Evolutionary conservation across 1,284 basidiomycete species (phyloP), one percentile per base, ranked within the genome.

Genomic region (Marasmius oreades): DNA sequence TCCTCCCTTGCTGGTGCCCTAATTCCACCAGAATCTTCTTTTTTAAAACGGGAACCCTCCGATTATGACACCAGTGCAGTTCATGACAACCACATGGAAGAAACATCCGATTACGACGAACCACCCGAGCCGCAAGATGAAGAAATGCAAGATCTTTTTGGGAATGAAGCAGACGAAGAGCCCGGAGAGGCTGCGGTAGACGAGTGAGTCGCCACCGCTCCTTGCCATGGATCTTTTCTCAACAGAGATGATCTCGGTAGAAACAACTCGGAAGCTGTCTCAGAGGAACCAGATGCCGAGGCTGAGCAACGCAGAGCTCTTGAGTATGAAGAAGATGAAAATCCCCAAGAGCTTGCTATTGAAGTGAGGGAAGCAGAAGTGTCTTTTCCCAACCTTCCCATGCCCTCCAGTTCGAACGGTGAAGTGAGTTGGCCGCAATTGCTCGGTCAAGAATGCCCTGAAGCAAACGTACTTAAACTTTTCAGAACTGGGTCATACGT

Each of bases 301-400:
- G 78, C 85, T 55, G 82, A 84, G 61, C 80, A 78, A 45, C 78
- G 90, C 59, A 80, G 81, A 61, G 82, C 81, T 1, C 70, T 93
- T 63, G 92, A 94, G 70, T 94, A 94, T 66, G 84, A 80, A 62
- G 92, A 94, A 69, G 88, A 90, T 34, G 89, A 91, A 14, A 79
- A 80, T 56, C 79, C 82, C 2, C 75, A 71, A 23, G 81, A 82
- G 55, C 76, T 80, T 24, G 73, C 78, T 6, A 70, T 80, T 6
- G 79, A 79, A 62, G 72, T 84, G 39, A 80, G 84, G 54, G 88
- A 91, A 63, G 90, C 88, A 11, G 76, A 85, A 52, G 84, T 91
- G 42, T 75, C 81, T 34, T 86, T 93, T 63, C 89, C 89, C 42
- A 93, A 92, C 66, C 77, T 92, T 5, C 88, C 90, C 22, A 76